Evolutionary conservation across 1,284 basidiomycete genomes (phyloP), one percentile per base, ranked within the genome.

Genomic region (Phellinidium pouzarii): DNA sequence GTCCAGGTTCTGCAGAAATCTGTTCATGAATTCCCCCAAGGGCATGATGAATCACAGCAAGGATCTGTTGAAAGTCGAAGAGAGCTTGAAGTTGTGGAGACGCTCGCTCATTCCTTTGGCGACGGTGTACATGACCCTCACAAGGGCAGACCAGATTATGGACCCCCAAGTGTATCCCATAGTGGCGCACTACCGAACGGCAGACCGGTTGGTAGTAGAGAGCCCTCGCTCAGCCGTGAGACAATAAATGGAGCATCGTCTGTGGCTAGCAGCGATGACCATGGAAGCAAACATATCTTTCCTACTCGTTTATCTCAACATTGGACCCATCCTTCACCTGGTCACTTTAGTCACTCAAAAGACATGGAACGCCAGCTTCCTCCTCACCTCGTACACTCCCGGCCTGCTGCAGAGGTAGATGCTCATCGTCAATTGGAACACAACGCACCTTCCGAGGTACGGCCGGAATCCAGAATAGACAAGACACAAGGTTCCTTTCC

Each of bases 1-100:
- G 66, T 79, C 0, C 77, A 78, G 50, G 59, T 80, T 2, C 62
- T 81, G 42, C 79, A 79, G 60, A 82, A 80, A 62, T 60, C 62
- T 17, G 59, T 64, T 23, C 50, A 57, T 25, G 58, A 60, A 22
- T 17, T 31, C 68, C 72, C 45, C 56, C 61, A 54, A 55, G 60
- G 17, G 51, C 61, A 43, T 60, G 66, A 48, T 43, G 55, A 56
- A 50, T 58, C 19, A 44, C 43, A 53, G 58, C 34, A 25, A 25
- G 34, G 19, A n/a, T 8, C 29, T 38, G 47, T 22, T 20, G 37
- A 40, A 12, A 12, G 14, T 12, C 17, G 43, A 12, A 44, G 20
- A 8, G 37, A 40, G n/a, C 37, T n/a, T 20, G 37, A 20, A n/a
- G 27, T 23, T 17, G 14, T 23, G 42, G 42, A 29, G 3, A 22